Conservation (phyloP, 306 rosid genomes). For the Vachellia pachyceras region DNA sequence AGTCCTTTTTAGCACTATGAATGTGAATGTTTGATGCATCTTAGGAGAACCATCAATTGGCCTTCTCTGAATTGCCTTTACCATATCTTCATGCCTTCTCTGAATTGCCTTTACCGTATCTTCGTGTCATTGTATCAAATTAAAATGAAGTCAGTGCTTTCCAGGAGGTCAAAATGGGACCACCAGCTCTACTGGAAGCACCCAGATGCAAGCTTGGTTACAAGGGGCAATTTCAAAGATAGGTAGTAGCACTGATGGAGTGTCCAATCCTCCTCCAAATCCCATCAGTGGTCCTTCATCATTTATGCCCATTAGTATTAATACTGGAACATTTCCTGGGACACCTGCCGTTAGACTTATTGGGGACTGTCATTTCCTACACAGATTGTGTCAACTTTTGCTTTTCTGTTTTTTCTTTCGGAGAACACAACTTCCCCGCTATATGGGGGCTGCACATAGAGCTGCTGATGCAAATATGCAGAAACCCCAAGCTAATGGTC, state of each 20-base stretch:
- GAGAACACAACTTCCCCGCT: slow-evolving; percentile 83
- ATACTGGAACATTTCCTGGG: slow-evolving; percentile 99
- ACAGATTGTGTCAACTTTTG: slow-evolving; percentile 92
- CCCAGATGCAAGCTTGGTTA: slow-evolving; percentile 97
- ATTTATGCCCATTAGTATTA: slow-evolving; percentile 95
- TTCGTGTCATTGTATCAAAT: slow-evolving; percentile 14
- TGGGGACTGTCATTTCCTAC: slow-evolving; percentile 98
- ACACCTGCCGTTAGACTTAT: slow-evolving; percentile 99
- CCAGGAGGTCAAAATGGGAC: slow-evolving; percentile 86
- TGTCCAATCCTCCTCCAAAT: slow-evolving; percentile 77
- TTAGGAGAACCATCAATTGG: slow-evolving; percentile 23
- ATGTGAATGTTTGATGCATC: slow-evolving; percentile 26
- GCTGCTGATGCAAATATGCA: slow-evolving; percentile 71
- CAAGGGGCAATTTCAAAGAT: slow-evolving; percentile 98
- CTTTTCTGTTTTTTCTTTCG: slow-evolving; percentile 98
- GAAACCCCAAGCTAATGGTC: slow-evolving; percentile 66
- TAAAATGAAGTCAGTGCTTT: slow-evolving; percentile 35
- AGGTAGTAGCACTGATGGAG: slow-evolving; percentile 86
- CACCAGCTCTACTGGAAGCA: slow-evolving; percentile 77
- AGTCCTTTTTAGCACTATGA: slow-evolving; percentile 14
- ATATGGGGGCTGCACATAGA: slow-evolving; percentile 69
- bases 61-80: slow-evolving; percentile 27
- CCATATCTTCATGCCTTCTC: too few species aligned
- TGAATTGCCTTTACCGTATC: too few species aligned
- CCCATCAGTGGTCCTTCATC: slow-evolving; percentile 93